Evolutionary conservation across 1,284 basidiomycete genomes (phyloP).

Genomic region (Cryptococcus wingfieldii): DNA sequence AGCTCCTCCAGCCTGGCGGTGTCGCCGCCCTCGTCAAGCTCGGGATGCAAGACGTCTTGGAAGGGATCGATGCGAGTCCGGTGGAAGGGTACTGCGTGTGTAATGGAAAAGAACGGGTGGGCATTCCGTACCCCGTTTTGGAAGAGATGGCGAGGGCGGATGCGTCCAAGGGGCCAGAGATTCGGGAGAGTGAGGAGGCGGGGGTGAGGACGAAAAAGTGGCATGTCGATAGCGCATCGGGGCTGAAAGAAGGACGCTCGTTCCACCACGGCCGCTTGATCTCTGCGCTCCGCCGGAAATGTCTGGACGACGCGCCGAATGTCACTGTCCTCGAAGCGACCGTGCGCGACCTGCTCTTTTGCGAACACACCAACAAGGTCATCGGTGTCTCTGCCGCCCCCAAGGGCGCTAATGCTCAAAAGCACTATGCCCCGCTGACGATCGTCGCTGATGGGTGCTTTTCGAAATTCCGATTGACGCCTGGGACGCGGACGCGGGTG

Average conservation of each 20-base stretch:
- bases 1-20: constrained; percentile 92
- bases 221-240: constrained; percentile 32
- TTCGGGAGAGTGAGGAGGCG: background rate
- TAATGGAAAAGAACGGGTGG: constrained; percentile 51
- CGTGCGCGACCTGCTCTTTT: constrained; percentile 68
- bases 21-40: constrained; percentile 71
- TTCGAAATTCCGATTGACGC: constrained; percentile 66
- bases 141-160: background rate
- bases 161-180: background rate
- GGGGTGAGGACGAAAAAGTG: constrained; percentile 13
- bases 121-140: constrained; percentile 74
- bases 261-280: constrained; percentile 97
- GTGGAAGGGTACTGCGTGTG: constrained; percentile 86
- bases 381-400: constrained; percentile 61
- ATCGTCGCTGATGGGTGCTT: constrained; percentile 93
- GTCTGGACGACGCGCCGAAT: constrained; percentile 47
- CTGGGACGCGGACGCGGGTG: constrained; percentile 43
- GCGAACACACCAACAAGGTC: constrained; percentile 57
- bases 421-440: constrained; percentile 67
- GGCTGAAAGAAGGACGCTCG: constrained; percentile 59
- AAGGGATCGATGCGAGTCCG: constrained; percentile 81
- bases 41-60: constrained; percentile 66
- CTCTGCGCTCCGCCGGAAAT: constrained; percentile 68
- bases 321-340: constrained; percentile 73
- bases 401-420: constrained; percentile 22